Evolutionary conservation across 257 asterid genomes (phyloP).

Genomic region (Solanum sitiens): DNA sequence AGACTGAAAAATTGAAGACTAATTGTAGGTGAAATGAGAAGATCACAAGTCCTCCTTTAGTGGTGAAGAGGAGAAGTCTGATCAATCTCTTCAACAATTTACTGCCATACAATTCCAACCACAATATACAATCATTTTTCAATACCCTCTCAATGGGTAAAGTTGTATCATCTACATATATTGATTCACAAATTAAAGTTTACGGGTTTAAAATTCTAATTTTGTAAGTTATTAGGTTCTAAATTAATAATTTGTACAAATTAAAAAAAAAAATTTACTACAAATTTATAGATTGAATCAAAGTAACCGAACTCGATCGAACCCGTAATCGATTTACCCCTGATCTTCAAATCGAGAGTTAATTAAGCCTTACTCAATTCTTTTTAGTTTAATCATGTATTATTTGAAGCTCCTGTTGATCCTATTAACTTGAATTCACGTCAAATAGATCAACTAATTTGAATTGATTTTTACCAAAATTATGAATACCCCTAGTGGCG

Average conservation of each 20-base stretch:
- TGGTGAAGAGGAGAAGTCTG: not conserved
- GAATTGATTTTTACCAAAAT: not conserved
- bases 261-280: not conserved
- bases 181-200: too few species aligned
- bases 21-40: not conserved
- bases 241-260: not conserved
- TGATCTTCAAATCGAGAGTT: not conserved
- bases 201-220: too few species aligned
- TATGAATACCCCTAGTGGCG: not conserved
- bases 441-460: not conserved
- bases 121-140: not conserved
- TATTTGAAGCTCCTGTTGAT: not conserved
- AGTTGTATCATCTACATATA: not conserved
- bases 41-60: not conserved
- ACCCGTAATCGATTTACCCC: not conserved
- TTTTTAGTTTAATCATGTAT: not conserved
- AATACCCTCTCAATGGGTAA: not conserved
- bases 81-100: not conserved
- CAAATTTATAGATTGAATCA: not conserved
- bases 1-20: not conserved
- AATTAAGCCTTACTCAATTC: not conserved
- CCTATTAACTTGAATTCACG: not conserved
- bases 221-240: not conserved
- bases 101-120: too few species aligned
- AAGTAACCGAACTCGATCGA: too few species aligned